Base-by-base conservation (phyloP, 192 early-diverging fungal species). In the Podila epicladia region DNA sequence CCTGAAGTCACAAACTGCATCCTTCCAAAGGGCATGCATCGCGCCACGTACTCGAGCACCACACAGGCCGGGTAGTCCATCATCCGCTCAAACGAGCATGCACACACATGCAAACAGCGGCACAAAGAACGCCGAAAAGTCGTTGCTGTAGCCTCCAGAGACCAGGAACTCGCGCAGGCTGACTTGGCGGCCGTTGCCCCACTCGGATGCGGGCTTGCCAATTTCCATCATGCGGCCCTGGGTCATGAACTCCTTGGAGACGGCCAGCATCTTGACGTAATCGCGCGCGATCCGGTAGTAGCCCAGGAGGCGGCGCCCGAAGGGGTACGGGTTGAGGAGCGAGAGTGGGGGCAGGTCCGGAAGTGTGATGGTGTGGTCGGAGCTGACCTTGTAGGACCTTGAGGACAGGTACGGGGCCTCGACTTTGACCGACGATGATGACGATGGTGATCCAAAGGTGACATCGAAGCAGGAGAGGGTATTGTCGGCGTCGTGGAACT, bases 21-120 rank as follows among this genome's bases (percentile, higher is more conserved):
- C 12, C 77, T 59, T 22, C 77, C 77, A 73, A 80, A 80, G 1
- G 77, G 77, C 77, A 80, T 80, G 35, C 77, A 80, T 31, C 77
- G 58, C 7, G 82, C 82, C 4, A 83, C 71, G n/a, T 76, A 83
- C 50, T 83, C 82, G 17, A 83, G 66, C 4, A 75, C 74, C 1
- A 83, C 74, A 19, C 74, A 73, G 22, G 74, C 72, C 1, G 82
- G 82, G 64, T 69, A 76, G 32, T 77, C 69, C 73, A 83, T 74
- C 70, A 76, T 83, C 19, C 73, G 73, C 8, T 84, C 84, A 51
- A 84, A 80, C 57, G 73, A 80, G 58, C 84, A 85, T 5, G 71
- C 82, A 85, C 15, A 84, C 74, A 62, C 73, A 72, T 0, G 82
- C 82, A 62, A 85, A 74, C 33, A 74, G 64, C 0, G 82, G 82